Conservation (phyloP, 1,284 basidiomycete species). For the Heterobasidion occidentale region DNA sequence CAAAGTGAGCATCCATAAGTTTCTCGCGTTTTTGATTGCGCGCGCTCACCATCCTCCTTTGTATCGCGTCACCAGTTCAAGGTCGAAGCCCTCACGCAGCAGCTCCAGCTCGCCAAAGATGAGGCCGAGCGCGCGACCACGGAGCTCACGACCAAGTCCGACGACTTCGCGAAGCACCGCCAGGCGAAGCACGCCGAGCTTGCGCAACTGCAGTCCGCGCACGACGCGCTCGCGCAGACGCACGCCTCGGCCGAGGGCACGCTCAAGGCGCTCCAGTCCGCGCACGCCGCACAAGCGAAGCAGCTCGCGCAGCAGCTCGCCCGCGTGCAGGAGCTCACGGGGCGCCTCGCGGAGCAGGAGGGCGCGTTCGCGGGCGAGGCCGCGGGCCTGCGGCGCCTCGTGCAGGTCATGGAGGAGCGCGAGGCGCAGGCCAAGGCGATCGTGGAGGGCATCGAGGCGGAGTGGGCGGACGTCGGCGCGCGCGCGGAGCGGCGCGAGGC, state of each 20-base stretch:
- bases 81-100: conserved; percentile 71
- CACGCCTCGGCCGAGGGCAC: conserved; percentile 54
- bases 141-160: conserved; percentile 58
- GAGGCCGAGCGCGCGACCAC: conserved; percentile 60
- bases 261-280: conserved; percentile 61
- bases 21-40: too few relatives aligned
- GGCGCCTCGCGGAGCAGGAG: conserved; percentile 73
- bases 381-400: conserved; percentile 60
- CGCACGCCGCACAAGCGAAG: conserved; percentile 57
- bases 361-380: conserved; percentile 72
- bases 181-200: conserved; percentile 69
- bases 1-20: conserved; percentile 43
- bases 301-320: conserved; percentile 66
- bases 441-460: conserved; percentile 69
- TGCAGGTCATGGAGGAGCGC: conserved; percentile 76
- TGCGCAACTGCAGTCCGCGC: conserved; percentile 61
- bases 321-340: conserved; percentile 63
- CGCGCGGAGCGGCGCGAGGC: conserved; percentile 62
- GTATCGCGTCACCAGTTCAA: conserved; percentile 49
- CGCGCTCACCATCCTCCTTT: conserved; percentile 1
- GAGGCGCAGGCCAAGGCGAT: conserved; percentile 74
- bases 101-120: conserved; percentile 63
- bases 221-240: conserved; percentile 62
- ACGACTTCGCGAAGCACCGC: conserved; percentile 68
- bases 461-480: conserved; percentile 68